Conservation (phyloP, 805 yeast genomes). For the Wickerhamiella musiphila region DNA sequence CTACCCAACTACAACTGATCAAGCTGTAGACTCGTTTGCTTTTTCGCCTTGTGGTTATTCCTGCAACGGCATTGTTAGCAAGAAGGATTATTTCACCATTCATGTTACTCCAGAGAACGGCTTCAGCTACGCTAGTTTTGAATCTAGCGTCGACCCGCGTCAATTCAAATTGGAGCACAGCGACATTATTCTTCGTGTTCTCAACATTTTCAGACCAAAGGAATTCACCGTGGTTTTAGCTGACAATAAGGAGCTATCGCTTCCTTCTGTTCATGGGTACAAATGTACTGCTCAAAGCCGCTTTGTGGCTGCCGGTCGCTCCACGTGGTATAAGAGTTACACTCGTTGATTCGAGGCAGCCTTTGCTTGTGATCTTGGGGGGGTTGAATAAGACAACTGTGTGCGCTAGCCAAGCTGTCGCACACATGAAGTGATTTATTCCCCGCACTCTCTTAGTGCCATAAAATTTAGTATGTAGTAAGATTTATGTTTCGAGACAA, state of each 20-base stretch:
- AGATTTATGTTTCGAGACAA: too few relatives aligned
- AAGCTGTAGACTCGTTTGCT: conserved; percentile 63
- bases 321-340: too few relatives aligned
- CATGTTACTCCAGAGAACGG: conserved; percentile 91
- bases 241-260: conserved; percentile 1
- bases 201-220: conserved; percentile 54
- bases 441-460: too few relatives aligned
- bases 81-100: conserved; percentile 55
- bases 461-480: too few relatives aligned
- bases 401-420: too few relatives aligned
- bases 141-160: conserved; percentile 54
- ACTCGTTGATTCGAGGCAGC: too few relatives aligned
- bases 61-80: conserved; percentile 58
- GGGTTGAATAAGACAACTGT: too few relatives aligned
- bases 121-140: conserved; percentile 94
- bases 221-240: conserved; percentile 39
- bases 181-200: conserved; percentile 41
- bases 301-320: too few relatives aligned
- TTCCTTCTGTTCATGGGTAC: too few relatives aligned
- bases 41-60: conserved; percentile 93
- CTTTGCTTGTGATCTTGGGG: too few relatives aligned
- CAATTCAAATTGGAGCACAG: conserved; percentile 27
- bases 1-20: conserved; percentile 23
- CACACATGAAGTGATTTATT: too few relatives aligned
- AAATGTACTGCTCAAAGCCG: too few relatives aligned